Base-by-base conservation (phyloP, 345 rosid species). In the Eucalyptus cladocalyx region DNA sequence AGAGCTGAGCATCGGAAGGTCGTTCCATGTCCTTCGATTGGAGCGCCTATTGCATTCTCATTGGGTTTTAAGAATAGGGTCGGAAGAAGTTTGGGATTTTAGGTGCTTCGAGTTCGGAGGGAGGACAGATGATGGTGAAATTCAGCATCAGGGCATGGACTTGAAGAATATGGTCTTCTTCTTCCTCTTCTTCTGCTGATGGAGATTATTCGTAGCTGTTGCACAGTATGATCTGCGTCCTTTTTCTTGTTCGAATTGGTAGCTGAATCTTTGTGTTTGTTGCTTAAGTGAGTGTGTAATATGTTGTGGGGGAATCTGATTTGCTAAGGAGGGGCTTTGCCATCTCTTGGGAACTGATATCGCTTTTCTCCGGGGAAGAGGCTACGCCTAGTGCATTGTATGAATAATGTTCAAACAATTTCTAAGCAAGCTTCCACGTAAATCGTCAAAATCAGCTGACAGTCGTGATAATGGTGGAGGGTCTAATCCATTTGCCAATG, bases 351-450 rank as follows among this genome's bases (percentile, higher is more conserved):
- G 72, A 60, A 60, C 72, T 86, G 87, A 50, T 86, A 40, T 40
- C 5, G 83, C 83, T 40, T 76, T 76, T 40, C 83, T 21, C 16
- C 2, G 47, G 83, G 47, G 83, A 76, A 76, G 83, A 45, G 91
- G 91, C 23, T 48, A 76, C 58, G 45, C 60, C n/a, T 45, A 65
- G 62, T 87, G 48, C 18, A 40, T 81, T 80, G 86, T 80, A 43
- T 87, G 87, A 90, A 90, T 88, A 76, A 90, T 90, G 91, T 54
- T 90, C 47, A 90, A 90, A 51, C 87, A 87, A 56, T 72, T 90
- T 69, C 85, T 90, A 47, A 83, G 91, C 47, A 90, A 90, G 87
- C 91, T 90, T 87, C 91, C 91, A 30, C 89, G 89, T 17, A 90
- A 90, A 17, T 90, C 89, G 43, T 81, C 89, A 30, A 90, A 90